Base-by-base conservation (phyloP, 2,329 filamentous ascomycete species). In the Penicillium rolfsii region DNA sequence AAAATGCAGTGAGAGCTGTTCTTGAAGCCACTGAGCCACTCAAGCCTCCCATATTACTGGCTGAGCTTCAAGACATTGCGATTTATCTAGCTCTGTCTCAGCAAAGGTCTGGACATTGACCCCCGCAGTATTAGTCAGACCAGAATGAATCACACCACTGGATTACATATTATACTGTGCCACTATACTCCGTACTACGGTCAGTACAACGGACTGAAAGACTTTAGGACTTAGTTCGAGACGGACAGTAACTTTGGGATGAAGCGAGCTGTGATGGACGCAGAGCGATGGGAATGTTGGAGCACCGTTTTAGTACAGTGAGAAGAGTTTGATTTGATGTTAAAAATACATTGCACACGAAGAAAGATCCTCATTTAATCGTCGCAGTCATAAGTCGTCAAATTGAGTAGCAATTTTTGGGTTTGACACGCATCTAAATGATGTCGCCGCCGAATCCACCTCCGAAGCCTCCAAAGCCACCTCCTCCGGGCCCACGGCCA, bases 381-480 rank as follows among this genome's bases (percentile, higher is more conserved):
- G 38, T 54, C 40, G 36, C 16, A 43, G 52, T 54, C 52, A 41
- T 54, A 12, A 54, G n/a, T 45, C 52, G 38, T 54, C 52, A 54
- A 33, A 30, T 54, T 43, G 1, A 30, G 19, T 41, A 30, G 26
- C 52, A 45, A 43, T 35, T 24, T 33, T 33, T 30, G 14, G 35
- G 38, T 40, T 40, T n/a, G 8, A 9, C 16, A 12, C 35, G 12
- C 41, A 56, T 48, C 72, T 71, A 79, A 58, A 79, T 78, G 59
- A 79, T 78, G 64, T 75, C 76, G 65, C 76, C 76, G 57, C 76
- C 76, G 69, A 75, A 75, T 12, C 82, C 82, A 60, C 79, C 79
- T 16, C 85, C 86, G 74, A 85, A 88, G 0, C 85, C 85, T 8
- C 85, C 84, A 86, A 74, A 72, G 11, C 79, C 76, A n/a, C 83